Base-by-base conservation (phyloP, 1,139 yeast genomes). In the Geotrichum cucujoidarum region DNA sequence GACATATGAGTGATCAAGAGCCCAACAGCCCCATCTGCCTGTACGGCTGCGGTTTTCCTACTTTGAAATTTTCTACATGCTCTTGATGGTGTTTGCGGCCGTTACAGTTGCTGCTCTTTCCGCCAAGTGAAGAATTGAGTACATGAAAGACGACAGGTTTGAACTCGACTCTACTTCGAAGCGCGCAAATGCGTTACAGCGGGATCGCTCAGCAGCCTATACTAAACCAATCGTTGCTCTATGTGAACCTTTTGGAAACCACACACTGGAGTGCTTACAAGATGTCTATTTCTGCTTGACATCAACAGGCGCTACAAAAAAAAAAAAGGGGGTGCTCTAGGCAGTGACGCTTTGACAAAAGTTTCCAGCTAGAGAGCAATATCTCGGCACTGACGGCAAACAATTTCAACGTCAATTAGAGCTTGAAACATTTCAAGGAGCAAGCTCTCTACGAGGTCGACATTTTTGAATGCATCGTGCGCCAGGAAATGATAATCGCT, bases 141-240 rank as follows among this genome's bases (percentile, higher is more conserved):
- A 92, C 64, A 74, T 92, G 49, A 89, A 95, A 37, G 98, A 98
- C n/a, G 97, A 92, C 60, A 75, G 95, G 17, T 87, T 87, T 62
- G 78, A 87, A 47, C 68, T 76, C 10, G 87, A 87, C 51, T 92
- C 92, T 66, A 90, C 95, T 0, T 73, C 76, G 54, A 85, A 87
- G 62, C 72, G 98, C 55, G 82, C 95, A n/a, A 80, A 82, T 44
- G 87, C 97, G 4, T 71, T 92, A 48, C 81, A 83, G 58, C 72
- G 94, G 95, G 55, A 73, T 92, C 13, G 74, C 89, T 22, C 72
- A 74, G 50, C 97, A 92, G 66, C 89, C 89, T 18, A 68, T 74
- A 1, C 71, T 92, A 55, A 77, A 82, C 32, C 78, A 79, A 53
- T 83, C 94, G 57, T 77, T 84, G 35, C 77, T 85, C 1, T 79